phyloP scores from a whole-genome alignment of 345 rosid species.

The Capsella bursapastoris region DNA sequence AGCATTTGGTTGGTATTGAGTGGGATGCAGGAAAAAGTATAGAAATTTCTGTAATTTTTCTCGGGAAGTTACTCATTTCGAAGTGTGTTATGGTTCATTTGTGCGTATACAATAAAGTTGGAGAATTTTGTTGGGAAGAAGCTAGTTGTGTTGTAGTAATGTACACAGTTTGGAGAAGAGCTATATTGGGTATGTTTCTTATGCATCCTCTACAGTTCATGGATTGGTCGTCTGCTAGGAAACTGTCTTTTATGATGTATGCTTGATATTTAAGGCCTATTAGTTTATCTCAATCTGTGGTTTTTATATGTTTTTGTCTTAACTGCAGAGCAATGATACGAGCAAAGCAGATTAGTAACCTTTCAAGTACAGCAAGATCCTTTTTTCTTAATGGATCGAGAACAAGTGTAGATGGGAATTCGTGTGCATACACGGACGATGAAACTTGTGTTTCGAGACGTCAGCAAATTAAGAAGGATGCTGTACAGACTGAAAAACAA shows the following conservation, averaged over 20 bases:
- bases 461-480: conserved; percentile 52
- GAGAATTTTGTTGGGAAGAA: conserved; percentile 21
- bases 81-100: conserved; percentile 12
- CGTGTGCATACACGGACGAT: conserved; percentile 77
- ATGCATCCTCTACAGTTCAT: background rate
- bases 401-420: conserved; percentile 68
- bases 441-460: conserved; percentile 70
- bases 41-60: background rate
- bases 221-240: background rate
- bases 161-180: conserved; percentile 10
- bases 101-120: conserved; percentile 18
- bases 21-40: conserved; percentile 1
- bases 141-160: conserved; percentile 27
- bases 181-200: background rate
- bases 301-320: conserved; percentile 5
- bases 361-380: conserved; percentile 75
- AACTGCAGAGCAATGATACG: conserved; percentile 55
- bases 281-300: conserved; percentile 29
- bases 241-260: background rate
- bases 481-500: conserved; percentile 48
- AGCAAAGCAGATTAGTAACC: conserved; percentile 68
- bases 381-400: conserved; percentile 71
- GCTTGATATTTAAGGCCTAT: conserved; percentile 3
- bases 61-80: background rate
- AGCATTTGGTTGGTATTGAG: background rate